A percentile compares a stretch with the other conserved stretches of the same genome.
phyloP scores from a whole-genome alignment of 2,329 filamentous ascomycete genomes.

The Chaetomium globosum region DNA sequence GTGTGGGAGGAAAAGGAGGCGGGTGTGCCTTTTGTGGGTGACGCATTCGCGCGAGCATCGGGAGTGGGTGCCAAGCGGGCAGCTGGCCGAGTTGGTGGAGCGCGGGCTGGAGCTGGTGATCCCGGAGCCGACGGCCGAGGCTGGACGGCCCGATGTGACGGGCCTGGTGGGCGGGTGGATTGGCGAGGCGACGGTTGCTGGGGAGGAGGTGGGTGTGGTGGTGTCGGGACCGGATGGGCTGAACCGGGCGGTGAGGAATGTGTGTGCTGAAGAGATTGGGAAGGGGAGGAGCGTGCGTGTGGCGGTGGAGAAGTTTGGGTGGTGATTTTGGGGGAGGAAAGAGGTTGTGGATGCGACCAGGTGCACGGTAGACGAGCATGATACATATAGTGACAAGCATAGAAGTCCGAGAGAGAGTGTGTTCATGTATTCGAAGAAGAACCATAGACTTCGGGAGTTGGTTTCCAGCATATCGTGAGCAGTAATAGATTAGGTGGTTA shows the following conservation, averaged over 20 bases:
- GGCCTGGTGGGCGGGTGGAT: conserved; percentile 47
- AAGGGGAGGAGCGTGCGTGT: conserved; percentile 55
- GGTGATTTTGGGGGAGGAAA: conserved; percentile 46
- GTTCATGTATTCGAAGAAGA: too few species aligned
- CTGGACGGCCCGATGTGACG: conserved; percentile 57
- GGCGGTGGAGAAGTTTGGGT: conserved; percentile 68
- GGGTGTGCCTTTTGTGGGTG: conserved; percentile 61
- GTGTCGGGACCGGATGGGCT: conserved; percentile 65
- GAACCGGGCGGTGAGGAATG: conserved; percentile 62
- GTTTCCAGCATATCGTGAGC: too few species aligned
- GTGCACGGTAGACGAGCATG: background rate
- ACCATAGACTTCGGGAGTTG: too few species aligned
- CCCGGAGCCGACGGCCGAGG: conserved; percentile 56
- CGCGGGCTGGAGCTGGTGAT: conserved; percentile 57
- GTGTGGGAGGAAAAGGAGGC: conserved; percentile 39
- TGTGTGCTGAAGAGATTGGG: conserved; percentile 53
- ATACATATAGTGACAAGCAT: background rate
- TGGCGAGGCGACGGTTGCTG: conserved; percentile 34
- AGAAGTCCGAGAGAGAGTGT: background rate
- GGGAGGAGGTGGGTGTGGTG: conserved; percentile 52
- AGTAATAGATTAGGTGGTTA: too few species aligned
- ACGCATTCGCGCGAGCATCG: conserved; percentile 56
- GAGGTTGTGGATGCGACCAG: background rate
- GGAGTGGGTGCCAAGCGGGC: conserved; percentile 55
- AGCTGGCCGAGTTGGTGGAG: conserved; percentile 52